Evolutionary conservation across 768 basidiomycete species (phyloP), one percentile per base, ranked within the genome.

Genomic region (Xerocomellus intermedius): DNA sequence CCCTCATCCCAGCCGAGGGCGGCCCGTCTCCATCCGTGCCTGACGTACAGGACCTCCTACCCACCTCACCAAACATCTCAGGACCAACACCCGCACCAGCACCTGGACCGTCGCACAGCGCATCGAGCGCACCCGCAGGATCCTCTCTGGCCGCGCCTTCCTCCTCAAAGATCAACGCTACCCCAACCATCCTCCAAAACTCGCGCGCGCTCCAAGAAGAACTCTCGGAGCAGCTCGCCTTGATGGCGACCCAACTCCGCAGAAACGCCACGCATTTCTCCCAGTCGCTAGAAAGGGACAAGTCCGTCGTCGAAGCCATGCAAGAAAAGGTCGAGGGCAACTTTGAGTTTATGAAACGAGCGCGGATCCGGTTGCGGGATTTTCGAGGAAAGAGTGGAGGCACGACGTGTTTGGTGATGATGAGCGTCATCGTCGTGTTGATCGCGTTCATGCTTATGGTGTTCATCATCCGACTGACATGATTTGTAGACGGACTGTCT

Each of bases 221-320:
- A 22, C 82, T 95, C 44, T 80, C 89, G 0, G 75, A 76, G 9
- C 87, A 91, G 63, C 82, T 95, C 24, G 85, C 84, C 1, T 70
- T 83, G 52, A 98, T 98, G 95, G 92, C 93, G 1, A 76, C 84
- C 10, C 92, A 94, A 66, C 83, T 98, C 47, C 91, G 89, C 63
- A 78, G 82, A 22, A 96, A 96, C 60, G 86, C 93, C 0, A 67
- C 86, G 0, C 84, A 92, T 62, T 95, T 98, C 67, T 81, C 87
- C 5, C 77, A 78, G 5, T 76, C 84, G 12, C 75, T 98, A 2
- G 84, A 75, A 39, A 85, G 85, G 52, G 95, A 98, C 69, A 83
- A 88, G 62, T 75, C 77, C 0, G 79, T 94, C 8, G 69, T 97
- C 2, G 82, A 83, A 30, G 75, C 77, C 10, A 82, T 91, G 13